Conservation (phyloP, 345 rosid species). For the Salix brachista region DNA sequence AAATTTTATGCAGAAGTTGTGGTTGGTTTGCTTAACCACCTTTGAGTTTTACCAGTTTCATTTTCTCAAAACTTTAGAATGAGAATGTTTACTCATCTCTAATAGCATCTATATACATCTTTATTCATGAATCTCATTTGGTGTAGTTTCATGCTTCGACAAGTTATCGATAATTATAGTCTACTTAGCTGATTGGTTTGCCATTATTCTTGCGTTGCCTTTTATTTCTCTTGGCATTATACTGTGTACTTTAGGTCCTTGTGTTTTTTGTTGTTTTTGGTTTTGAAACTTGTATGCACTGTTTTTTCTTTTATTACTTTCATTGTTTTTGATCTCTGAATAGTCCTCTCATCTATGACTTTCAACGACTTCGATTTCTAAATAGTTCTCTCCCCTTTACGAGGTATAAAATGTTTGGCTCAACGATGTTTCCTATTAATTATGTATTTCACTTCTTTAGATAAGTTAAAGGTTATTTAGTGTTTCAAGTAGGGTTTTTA, state of each 20-base stretch:
- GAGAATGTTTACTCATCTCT: conserved; percentile 4
- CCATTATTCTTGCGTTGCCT: background rate
- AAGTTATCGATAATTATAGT: background rate
- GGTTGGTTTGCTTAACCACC: background rate
- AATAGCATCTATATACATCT: background rate
- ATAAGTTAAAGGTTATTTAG: too few relatives aligned
- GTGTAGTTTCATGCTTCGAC: background rate
- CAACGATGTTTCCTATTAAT: background rate
- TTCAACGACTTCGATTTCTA: conserved; percentile 10
- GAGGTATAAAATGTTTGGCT: conserved; percentile 23
- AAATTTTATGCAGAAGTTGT: conserved; percentile 4
- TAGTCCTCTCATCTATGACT: conserved; percentile 6
- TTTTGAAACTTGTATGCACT: too few relatives aligned
- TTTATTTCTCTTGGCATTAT: background rate
- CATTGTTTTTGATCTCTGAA: conserved; percentile 10
- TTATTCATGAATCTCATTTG: background rate
- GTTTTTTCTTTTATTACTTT: background rate
- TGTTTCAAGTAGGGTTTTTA: too few relatives aligned
- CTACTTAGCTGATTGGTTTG: background rate
- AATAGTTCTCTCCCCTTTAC: conserved; percentile 13
- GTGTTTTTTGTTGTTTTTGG: background rate
- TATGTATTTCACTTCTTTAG: background rate
- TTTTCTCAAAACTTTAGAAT: conserved; percentile 5
- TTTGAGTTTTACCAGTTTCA: background rate
- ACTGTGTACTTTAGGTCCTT: background rate